Conservation (phyloP, 2,329 filamentous ascomycete species). For the Microdochium nivale region DNA sequence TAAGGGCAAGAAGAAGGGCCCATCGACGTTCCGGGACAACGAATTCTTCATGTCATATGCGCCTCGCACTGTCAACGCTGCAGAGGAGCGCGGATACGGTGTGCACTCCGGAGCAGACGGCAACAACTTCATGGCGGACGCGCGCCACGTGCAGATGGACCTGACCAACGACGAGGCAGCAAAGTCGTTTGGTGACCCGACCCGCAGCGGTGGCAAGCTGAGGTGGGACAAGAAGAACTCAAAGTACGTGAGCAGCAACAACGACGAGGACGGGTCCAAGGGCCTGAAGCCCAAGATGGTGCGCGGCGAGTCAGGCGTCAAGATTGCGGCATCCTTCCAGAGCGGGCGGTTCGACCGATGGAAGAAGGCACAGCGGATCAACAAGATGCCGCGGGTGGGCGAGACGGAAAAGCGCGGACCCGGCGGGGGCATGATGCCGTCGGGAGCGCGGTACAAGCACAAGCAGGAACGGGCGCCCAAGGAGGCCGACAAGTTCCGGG, state of each 20-base stretch:
- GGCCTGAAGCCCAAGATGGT: slow-evolving; percentile 56
- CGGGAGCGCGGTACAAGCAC: slow-evolving; percentile 66
- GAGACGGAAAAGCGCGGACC: slow-evolving; percentile 57
- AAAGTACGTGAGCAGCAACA: slow-evolving; percentile 86
- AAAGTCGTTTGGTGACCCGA: slow-evolving; percentile 70
- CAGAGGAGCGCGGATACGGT: slow-evolving; percentile 87
- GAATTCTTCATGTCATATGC: slow-evolving; percentile 97
- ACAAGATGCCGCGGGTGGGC: slow-evolving; percentile 70
- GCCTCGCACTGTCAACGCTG: slow-evolving; percentile 69
- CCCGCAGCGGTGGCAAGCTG: slow-evolving; percentile 55
- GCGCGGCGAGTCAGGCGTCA: slow-evolving; percentile 83
- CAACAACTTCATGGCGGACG: slow-evolving; percentile 77
- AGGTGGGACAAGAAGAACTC: slow-evolving; percentile 96
- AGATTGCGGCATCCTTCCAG: slow-evolving; percentile 90
- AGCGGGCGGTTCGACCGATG: slow-evolving; percentile 89
- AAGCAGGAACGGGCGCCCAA: slow-evolving; percentile 84
- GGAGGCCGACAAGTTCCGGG: slow-evolving; percentile 82
- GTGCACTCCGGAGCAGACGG: slow-evolving; percentile 74
- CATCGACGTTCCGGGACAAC: slow-evolving; percentile 65
- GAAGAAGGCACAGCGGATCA: slow-evolving; percentile 78
- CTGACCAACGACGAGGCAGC: slow-evolving; percentile 79
- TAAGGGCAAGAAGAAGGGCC: slow-evolving; percentile 43
- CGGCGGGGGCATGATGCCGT: slow-evolving; percentile 22
- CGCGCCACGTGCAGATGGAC: slow-evolving; percentile 86
- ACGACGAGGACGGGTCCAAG: slow-evolving; percentile 89